These are phyloP conservation scores for Gossypium gossypioides DNA, from an alignment of 441 rosid genomes.

Conservation along the genomic window DNA sequence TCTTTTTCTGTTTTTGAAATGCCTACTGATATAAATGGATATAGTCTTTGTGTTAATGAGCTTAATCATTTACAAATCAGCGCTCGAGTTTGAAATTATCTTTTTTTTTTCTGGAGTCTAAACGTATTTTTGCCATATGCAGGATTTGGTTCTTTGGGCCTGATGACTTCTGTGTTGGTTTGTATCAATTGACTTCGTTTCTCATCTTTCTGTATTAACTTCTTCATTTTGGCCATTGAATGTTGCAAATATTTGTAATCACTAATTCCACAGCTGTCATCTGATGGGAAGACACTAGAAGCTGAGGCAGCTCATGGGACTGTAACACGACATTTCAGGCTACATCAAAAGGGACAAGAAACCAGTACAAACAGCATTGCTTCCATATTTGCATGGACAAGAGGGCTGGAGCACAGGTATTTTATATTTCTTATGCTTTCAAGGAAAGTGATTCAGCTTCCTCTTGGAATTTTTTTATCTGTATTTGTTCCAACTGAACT, in stretches of 20 bases:
- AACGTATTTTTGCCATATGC: slow-evolving; percentile 22
- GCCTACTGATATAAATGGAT: not conserved
- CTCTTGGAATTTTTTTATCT: not conserved
- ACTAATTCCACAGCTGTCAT: slow-evolving; percentile 48
- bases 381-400: slow-evolving; percentile 90
- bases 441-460: not conserved
- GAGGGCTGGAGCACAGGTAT: slow-evolving; percentile 85
- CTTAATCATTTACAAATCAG: not conserved
- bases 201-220: not conserved
- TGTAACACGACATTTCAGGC: slow-evolving; percentile 84
- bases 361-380: slow-evolving; percentile 97
- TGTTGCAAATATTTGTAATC: not conserved
- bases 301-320: slow-evolving; percentile 99
- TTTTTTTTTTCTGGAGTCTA: slow-evolving; percentile 8
- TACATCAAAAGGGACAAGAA: slow-evolving; percentile 85
- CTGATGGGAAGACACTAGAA: slow-evolving; percentile 87
- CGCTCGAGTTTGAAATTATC: not conserved
- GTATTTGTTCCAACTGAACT: not conserved
- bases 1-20: not conserved
- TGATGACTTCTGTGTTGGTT: slow-evolving; percentile 92
- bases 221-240: slow-evolving; percentile 4
- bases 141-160: slow-evolving; percentile 97
- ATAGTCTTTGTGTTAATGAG: not conserved
- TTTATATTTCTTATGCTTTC: slow-evolving; percentile 5
- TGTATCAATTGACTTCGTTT: slow-evolving; percentile 22